phyloP scores from a whole-genome alignment of 164 flowering plant species.

The Hamamelis virginiana region DNA sequence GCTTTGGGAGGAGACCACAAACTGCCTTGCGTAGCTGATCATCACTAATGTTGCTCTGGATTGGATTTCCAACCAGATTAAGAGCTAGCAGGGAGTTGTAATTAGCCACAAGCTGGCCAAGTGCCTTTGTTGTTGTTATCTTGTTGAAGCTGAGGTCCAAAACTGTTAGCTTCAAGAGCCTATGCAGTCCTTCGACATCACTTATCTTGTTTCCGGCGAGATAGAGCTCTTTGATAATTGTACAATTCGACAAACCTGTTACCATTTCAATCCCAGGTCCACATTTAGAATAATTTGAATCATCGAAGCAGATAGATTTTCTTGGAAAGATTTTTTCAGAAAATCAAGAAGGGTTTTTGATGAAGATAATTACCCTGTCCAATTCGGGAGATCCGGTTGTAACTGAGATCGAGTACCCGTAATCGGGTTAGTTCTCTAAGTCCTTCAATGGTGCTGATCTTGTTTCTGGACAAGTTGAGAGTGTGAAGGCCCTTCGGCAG shows the following conservation, averaged over 20 bases:
- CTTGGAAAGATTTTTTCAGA: background rate
- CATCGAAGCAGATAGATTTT: too few relatives aligned
- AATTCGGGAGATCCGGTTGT: constrained; percentile 77
- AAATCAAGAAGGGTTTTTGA: too few relatives aligned
- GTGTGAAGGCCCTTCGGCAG: constrained; percentile 89
- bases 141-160: constrained; percentile 94
- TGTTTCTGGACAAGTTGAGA: constrained; percentile 86
- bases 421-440: constrained; percentile 76
- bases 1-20: constrained; percentile 73
- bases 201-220: constrained; percentile 95
- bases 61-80: constrained; percentile 80
- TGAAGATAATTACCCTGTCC: constrained; percentile 66
- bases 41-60: constrained; percentile 70
- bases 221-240: constrained; percentile 80
- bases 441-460: constrained; percentile 79
- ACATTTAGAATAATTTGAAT: background rate
- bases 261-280: constrained; percentile 4
- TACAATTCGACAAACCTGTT: constrained; percentile 75
- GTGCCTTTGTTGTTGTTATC: constrained; percentile 77
- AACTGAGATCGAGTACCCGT: constrained; percentile 84
- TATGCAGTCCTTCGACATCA: constrained; percentile 82
- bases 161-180: constrained; percentile 79
- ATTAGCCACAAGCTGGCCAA: constrained; percentile 90
- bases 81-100: constrained; percentile 74
- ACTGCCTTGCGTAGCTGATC: constrained; percentile 80